Evolutionary conservation across 2,329 filamentous ascomycete genomes (phyloP).

Genomic region (Colletotrichum costaricense): DNA sequence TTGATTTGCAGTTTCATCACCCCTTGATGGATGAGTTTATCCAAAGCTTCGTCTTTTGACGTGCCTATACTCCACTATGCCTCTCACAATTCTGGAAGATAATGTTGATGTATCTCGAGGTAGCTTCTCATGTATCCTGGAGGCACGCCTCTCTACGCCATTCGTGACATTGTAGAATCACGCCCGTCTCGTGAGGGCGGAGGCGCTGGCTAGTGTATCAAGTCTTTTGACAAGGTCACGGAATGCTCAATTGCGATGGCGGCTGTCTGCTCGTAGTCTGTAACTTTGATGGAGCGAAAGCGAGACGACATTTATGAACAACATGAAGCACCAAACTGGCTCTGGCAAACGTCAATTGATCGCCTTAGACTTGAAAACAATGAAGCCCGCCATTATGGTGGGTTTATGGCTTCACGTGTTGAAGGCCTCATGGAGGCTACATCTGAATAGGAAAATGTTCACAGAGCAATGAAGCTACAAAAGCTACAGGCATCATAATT

Average conservation of each 20-base stretch:
- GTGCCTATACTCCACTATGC: background rate
- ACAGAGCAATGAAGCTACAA: too few relatives aligned
- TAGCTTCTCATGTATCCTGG: background rate
- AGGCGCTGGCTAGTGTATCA: background rate
- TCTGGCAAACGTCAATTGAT: too few relatives aligned
- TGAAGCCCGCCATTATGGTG: too few relatives aligned
- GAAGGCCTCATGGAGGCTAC: too few relatives aligned
- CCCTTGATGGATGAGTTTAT: conserved; percentile 12
- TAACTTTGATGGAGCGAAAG: too few relatives aligned
- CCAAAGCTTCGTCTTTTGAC: background rate
- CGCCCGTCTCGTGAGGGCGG: background rate
- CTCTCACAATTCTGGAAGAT: background rate
- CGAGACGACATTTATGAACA: too few relatives aligned
- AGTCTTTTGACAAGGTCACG: background rate
- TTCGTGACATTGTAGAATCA: background rate
- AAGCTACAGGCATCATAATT: too few relatives aligned
- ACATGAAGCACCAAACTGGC: too few relatives aligned
- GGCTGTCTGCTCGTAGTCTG: background rate
- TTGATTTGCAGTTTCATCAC: conserved; percentile 19
- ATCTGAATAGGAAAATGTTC: too few relatives aligned
- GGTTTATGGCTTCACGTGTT: too few relatives aligned
- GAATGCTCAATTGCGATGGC: background rate
- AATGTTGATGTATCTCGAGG: background rate
- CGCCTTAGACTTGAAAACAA: too few relatives aligned
- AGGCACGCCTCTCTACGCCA: background rate